Percentiles rank a stretch among this genome's conserved stretches.
Evolutionary conservation across 106 monocot species (phyloP).

Genomic region (Acorus gramineus): DNA sequence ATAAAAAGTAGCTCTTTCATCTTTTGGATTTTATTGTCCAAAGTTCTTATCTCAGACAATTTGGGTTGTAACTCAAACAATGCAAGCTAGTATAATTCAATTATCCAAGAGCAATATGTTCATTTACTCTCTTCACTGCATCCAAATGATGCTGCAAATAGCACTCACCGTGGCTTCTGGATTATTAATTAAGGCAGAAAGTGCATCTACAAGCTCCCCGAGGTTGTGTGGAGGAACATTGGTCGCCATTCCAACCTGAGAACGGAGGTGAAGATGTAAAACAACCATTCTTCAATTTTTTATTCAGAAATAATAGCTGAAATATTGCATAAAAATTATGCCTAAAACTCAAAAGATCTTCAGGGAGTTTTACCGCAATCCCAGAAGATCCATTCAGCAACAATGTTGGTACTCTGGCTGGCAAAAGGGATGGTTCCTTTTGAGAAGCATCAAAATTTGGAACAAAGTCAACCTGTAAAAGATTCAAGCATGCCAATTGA

Average conservation of each 20-base stretch:
- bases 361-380: slow-evolving; percentile 52
- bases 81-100: too few species aligned
- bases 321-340: background rate
- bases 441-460: slow-evolving; percentile 99
- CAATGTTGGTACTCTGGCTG: slow-evolving; percentile 78
- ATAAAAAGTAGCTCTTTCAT: too few species aligned
- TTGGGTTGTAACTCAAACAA: too few species aligned
- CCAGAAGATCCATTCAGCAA: slow-evolving; percentile 97
- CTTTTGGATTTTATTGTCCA: too few species aligned
- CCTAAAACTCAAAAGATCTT: too few species aligned
- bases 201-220: slow-evolving; percentile 86
- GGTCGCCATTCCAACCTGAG: slow-evolving; percentile 98
- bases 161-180: slow-evolving; percentile 80
- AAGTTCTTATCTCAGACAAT: too few species aligned
- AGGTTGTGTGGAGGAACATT: slow-evolving; percentile 99
- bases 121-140: too few species aligned
- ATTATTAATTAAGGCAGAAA: slow-evolving; percentile 75
- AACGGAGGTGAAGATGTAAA: background rate
- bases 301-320: background rate
- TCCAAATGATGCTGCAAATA: too few species aligned
- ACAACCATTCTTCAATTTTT: background rate
- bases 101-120: too few species aligned
- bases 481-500: slow-evolving; percentile 2
- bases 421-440: slow-evolving; percentile 90
- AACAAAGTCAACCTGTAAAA: slow-evolving; percentile 73